Evolutionary conservation across 1,284 basidiomycete genomes (phyloP), one percentile per base, ranked within the genome.

Genomic region (Naganishia sp.): DNA sequence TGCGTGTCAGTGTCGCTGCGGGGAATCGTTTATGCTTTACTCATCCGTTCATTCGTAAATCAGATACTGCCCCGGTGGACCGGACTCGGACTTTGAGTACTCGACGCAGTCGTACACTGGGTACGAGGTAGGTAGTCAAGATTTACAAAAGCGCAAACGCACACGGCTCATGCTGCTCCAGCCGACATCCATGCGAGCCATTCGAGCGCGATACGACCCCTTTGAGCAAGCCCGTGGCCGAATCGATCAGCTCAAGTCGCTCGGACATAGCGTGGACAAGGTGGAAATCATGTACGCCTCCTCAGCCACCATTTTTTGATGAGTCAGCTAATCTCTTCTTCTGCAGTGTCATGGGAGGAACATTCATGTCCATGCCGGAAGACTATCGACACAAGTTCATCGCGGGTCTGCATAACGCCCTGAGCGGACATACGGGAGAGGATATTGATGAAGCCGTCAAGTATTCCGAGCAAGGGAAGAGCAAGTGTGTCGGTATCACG

Each of bases 81-180:
- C 96, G 5, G 96, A 99, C 79, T 98, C 95, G 0, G 96, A 99
- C 80, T 99, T 99, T 74, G 96, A 99, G 79, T 99, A 99, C 78
- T 97, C 94, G 73, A 99, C 96, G 1, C 95, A 97, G 79, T 94
- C 92, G 71, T 98, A 98, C 75, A 96, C 93, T 2, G 93, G 93
- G 3, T 97, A 97, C 75, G 94, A 95, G 69, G 75, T 76, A 52
- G 56, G 74, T 69, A n/a, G 10, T 25, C 10, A 15, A 7, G 6
- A 35, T 35, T n/a, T 42, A 4, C 17, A 2, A 17, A n/a, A 9
- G 18, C 5, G 15, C 13, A 2, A 52, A 9, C 31, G 17, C 49
- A 1, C 35, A 35, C 58, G 49, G 43, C 25, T 35, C 23, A 31
- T 52, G 49, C 18, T n/a, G 23, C 65, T 67, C 46, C 67, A 81